These are phyloP conservation scores for Castanospermum australe DNA, from an alignment of 306 rosid genomes.

Conservation along the genomic window DNA sequence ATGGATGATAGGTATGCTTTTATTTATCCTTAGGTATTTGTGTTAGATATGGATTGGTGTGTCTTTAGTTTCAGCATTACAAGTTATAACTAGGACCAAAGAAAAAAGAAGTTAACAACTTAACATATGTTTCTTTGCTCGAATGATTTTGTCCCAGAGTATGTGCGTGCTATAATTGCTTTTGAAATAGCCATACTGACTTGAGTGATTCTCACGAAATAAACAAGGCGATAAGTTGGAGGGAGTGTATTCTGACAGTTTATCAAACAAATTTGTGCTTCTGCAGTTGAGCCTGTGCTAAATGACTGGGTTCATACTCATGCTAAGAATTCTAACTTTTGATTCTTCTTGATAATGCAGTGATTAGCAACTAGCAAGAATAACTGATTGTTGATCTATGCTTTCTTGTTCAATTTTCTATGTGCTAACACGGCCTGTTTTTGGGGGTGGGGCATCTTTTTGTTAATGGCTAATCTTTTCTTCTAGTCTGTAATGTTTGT, in stretches of 20 bases:
- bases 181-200: neutral
- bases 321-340: neutral
- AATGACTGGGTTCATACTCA: neutral
- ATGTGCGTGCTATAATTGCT: conserved; percentile 5
- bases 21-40: conserved; percentile 28
- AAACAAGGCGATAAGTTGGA: neutral
- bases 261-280: neutral
- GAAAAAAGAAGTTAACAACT: neutral
- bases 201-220: neutral
- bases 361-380: neutral
- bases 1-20: conserved; percentile 89
- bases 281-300: neutral
- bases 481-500: neutral
- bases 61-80: conserved; percentile 1
- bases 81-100: conserved; percentile 3
- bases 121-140: neutral
- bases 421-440: neutral
- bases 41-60: neutral
- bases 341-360: neutral
- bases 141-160: neutral
- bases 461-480: neutral
- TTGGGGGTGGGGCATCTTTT: neutral
- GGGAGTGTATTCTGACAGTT: neutral
- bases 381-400: conserved; percentile 4
- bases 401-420: conserved; percentile 2